These are phyloP conservation scores for Pulveroboletus ravenelii DNA, from an alignment of 768 basidiomycete species.

Conservation along the genomic window DNA sequence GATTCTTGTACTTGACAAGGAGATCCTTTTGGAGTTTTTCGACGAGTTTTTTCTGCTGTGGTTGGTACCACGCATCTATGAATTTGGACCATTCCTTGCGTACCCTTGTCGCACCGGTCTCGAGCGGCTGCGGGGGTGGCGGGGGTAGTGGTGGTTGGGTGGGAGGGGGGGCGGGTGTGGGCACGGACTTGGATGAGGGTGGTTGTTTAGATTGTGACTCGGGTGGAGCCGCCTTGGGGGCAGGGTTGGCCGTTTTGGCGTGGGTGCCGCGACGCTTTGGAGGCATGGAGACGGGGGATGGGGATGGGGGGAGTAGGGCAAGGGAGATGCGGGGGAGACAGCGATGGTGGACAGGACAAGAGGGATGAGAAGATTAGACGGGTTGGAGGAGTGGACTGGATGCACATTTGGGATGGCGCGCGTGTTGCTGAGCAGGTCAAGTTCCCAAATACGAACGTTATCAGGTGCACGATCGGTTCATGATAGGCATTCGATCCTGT, in stretches of 20 bases:
- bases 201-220: slow-evolving; percentile 8
- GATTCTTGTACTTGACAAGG: slow-evolving; percentile 29
- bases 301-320: background rate
- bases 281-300: too few relatives aligned
- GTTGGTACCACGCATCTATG: slow-evolving; percentile 28
- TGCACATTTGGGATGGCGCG: slow-evolving; percentile 10
- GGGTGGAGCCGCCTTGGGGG: slow-evolving; percentile 10
- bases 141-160: slow-evolving; percentile 7
- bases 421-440: slow-evolving; percentile 10
- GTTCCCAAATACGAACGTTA: slow-evolving; percentile 27
- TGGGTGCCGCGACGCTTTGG: slow-evolving; percentile 27
- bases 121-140: slow-evolving; percentile 15
- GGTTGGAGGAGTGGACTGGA: slow-evolving; percentile 11
- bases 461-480: slow-evolving; percentile 28
- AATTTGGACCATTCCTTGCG: slow-evolving; percentile 31
- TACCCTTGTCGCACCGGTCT: slow-evolving; percentile 21
- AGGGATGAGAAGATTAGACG: slow-evolving; percentile 22
- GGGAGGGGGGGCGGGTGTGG: background rate
- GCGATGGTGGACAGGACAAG: background rate
- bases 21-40: slow-evolving; percentile 31
- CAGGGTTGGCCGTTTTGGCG: slow-evolving; percentile 10
- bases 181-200: slow-evolving; percentile 10
- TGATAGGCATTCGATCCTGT: slow-evolving; percentile 28
- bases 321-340: slow-evolving; percentile 4
- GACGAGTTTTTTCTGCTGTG: slow-evolving; percentile 24